Base-by-base conservation (phyloP, 129 eudicot genomes). In the Tagetes patula region DNA sequence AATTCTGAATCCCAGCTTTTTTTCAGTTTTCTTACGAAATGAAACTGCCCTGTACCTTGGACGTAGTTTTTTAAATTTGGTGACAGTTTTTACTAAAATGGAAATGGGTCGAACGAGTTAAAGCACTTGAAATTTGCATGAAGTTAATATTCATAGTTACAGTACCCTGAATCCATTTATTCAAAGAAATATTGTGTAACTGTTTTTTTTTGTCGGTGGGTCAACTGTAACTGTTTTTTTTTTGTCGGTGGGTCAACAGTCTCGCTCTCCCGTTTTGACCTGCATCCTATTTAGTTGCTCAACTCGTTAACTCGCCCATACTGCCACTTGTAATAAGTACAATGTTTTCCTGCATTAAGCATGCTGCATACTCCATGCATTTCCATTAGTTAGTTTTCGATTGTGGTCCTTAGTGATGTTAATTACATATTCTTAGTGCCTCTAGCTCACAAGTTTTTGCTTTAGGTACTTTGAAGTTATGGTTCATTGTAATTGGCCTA, bases 21-120 rank as follows among this genome's bases (percentile, higher is more conserved):
- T 74, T 53, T 50, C 30, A 52, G 27, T 69, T 47, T 69, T 11
- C 20, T 39, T 69, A 11, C 61, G 46, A 60, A 77, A 61, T 63
- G 39, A 49, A 61, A 77, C 38, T 1, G 53, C 49, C 59, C 53
- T 76, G 75, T 65, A 70, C 12, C 38, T 62, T 61, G 39, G 30
- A 64, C 67, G 14, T 52, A 41, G n/a, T 78, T 69, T 69, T 70
- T 63, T 32, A 68, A 38, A 40, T 12, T 77, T 27, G 39, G 2
- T 67, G 33, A 56, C 30, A 34, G 36, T 45, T 55, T 12, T 13
- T 36, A 47, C 43, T 62, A 62, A 37, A 38, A 62, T 6, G 67
- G 46, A 62, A 30, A 55, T 55, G 36, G 65, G 65, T 59, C 65
- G 6, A 33, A 32, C 6, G 12, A 34, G 40, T 58, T 40, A 33